Conservation (phyloP, 495 filamentous ascomycete species). For the Rostrohypoxylon terebratum region DNA sequence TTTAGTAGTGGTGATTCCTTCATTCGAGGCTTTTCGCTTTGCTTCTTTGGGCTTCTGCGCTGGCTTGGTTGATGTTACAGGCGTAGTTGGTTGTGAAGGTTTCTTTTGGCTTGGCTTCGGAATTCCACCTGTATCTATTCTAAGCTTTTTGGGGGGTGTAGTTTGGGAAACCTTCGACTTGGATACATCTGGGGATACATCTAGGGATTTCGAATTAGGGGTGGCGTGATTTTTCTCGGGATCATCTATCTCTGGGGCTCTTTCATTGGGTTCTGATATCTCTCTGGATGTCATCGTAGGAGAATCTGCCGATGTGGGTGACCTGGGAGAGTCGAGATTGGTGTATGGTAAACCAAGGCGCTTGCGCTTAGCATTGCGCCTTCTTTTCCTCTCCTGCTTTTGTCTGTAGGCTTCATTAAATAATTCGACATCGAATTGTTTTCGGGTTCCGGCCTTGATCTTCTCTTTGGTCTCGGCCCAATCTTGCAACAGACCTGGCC, state of each 20-base stretch:
- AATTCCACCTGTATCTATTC: not conserved
- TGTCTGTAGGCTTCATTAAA: conserved; percentile 54
- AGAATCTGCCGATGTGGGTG: conserved; percentile 11
- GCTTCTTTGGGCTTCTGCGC: conserved; percentile 1
- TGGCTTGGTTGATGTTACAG: conserved; percentile 7
- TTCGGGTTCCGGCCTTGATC: conserved; percentile 55
- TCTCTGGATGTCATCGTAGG: not conserved
- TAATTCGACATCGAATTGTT: conserved; percentile 62
- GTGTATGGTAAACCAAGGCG: conserved; percentile 50
- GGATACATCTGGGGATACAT: conserved; percentile 9
- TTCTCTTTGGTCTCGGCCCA: conserved; percentile 67
- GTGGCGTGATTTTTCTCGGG: not conserved
- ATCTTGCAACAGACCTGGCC: conserved; percentile 57
- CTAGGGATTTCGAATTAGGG: not conserved
- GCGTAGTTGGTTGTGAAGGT: not conserved
- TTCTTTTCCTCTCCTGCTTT: conserved; percentile 56
- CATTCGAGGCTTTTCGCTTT: conserved; percentile 11
- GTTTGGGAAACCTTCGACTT: conserved; percentile 22
- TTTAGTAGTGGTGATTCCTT: conserved; percentile 27
- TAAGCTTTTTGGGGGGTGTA: not conserved
- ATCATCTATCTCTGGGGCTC: conserved; percentile 15
- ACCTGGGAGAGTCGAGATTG: conserved; percentile 30
- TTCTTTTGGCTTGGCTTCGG: conserved; percentile 24
- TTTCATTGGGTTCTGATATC: conserved; percentile 4
- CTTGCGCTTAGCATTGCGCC: conserved; percentile 60